Evolutionary conservation across 2,329 filamentous ascomycete genomes (phyloP).

Genomic region (Lachnellula hyalina): DNA sequence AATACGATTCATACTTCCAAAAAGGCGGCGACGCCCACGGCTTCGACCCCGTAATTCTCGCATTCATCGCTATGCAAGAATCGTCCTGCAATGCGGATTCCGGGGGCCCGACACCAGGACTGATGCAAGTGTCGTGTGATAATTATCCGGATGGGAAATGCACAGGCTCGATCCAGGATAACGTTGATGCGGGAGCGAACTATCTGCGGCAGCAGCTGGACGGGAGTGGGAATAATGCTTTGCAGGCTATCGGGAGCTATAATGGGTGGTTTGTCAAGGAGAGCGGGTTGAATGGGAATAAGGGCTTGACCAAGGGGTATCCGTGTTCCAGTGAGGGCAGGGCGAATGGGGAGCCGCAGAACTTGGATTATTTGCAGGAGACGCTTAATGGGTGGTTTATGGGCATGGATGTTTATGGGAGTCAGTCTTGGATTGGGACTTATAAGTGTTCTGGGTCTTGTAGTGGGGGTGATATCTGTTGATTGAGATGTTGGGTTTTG

Average conservation of each 20-base stretch:
- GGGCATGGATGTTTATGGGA: slow-evolving; percentile 24
- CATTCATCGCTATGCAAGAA: slow-evolving; percentile 4
- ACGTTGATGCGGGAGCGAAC: slow-evolving; percentile 33
- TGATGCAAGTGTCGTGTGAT: slow-evolving; percentile 34
- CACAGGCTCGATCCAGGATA: slow-evolving; percentile 32
- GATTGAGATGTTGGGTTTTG: not conserved
- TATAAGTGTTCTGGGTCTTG: not conserved
- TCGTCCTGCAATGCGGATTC: slow-evolving; percentile 26
- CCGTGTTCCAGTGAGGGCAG: slow-evolving; percentile 29
- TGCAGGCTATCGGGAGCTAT: slow-evolving; percentile 33
- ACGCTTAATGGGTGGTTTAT: slow-evolving; percentile 35
- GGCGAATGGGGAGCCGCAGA: slow-evolving; percentile 31
- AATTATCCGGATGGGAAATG: slow-evolving; percentile 34
- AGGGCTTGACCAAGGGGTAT: slow-evolving; percentile 28
- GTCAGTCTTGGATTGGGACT: slow-evolving; percentile 1
- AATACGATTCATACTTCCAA: slow-evolving; percentile 34
- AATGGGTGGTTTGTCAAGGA: slow-evolving; percentile 34
- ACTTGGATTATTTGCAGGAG: slow-evolving; percentile 34
- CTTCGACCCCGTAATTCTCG: not conserved
- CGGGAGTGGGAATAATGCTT: slow-evolving; percentile 26
- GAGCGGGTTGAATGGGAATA: slow-evolving; percentile 28
- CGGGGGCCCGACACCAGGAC: slow-evolving; percentile 32
- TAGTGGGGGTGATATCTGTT: not conserved
- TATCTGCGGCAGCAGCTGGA: slow-evolving; percentile 28
- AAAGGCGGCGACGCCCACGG: slow-evolving; percentile 5